Evolutionary conservation across 2,329 filamentous ascomycete species (phyloP), one percentile per base, ranked within the genome.

Genomic region (Chalaropsis thielavioides): DNA sequence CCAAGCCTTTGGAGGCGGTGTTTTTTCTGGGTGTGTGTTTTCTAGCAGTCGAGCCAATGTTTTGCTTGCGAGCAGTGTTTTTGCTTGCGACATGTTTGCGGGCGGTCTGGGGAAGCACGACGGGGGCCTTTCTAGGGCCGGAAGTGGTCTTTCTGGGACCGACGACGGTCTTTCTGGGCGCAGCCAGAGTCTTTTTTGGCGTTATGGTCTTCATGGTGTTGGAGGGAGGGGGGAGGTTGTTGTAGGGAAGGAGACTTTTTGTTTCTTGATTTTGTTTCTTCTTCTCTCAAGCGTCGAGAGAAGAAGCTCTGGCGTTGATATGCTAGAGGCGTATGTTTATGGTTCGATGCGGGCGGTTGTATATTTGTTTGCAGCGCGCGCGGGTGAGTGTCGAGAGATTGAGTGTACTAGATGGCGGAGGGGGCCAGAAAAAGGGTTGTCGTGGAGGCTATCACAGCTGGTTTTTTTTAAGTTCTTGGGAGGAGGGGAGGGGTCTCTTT

Each of bases 61-160:
- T 51, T 24, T 46, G 35, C 35, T 67, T 67, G n/a, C 65, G 62
- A 17, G 62, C 58, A 11, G 41, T 62, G 22, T 40, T 31, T 46
- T 67, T 67, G 46, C 24, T 64, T 8, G 62, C 65, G n/a, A 64
- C 54, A 43, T 66, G 56, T 66, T 66, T 66, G 35, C 65, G 65
- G 40, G 65, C 56, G n/a, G 38, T 24, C 56, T 64, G 56, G 24
- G 62, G 43, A 2, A 60, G 65, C n/a, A 62, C 62, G 51, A 62
- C 51, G 7, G 62, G 62, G 2, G 65, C 51, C 35, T 67, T 67
- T 54, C 62, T 58, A 31, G 65, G 65, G 19, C 58, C 61, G 15
- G 62, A 58, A 10, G 62, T 58, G 38, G 64, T 60, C 43, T 66
- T 66, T 49, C 62, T 66, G 22, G 61, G 64, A 19, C 61, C 61